Evolutionary conservation across 2,329 filamentous ascomycete species (phyloP), one percentile per base, ranked within the genome.

Genomic region (Colletotrichum spaethianum): DNA sequence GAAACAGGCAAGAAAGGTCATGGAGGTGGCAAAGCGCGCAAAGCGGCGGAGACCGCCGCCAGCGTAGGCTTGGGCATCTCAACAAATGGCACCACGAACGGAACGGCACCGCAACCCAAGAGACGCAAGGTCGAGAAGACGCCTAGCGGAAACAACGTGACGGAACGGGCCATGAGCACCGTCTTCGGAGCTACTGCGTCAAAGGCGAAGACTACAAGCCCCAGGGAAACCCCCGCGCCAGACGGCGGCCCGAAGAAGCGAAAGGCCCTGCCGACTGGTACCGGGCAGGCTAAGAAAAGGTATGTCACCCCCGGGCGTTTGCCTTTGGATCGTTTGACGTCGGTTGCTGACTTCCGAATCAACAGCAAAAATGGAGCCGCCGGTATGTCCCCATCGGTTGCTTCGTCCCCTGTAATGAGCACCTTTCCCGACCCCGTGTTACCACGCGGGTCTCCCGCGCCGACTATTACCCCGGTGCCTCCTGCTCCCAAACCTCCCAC

Each of bases 71-170:
- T 94, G 44, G 93, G 92, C 50, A 93, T 94, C 70, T 86, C 89
- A 59, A 89, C 90, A 73, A 86, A 87, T 12, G 78, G 84, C 40
- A 78, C 84, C 6, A 81, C 86, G 26, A 89, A 88, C 74, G 83
- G 86, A 28, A 82, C 84, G 65, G 86, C 88, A 36, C 87, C 91
- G 16, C 86, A 91, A 2, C 85, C 87, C 31, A 97, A 97, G 84
- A 89, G 94, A 77, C 91, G 95, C 75, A 97, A 95, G 83, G 91
- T 94, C 2, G 94, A 97, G 77, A 94, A 94, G 77, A 82, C 87
- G 12, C 79, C 83, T 18, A 86, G 85, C 72, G 86, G 86, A 48
- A 84, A 82, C 5, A 82, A 84, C 38, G 80, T 85, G 4, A 90
- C 92, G 85, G 93, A 95, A 78, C 90, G 93, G 72, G 90, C 92